Percentiles rank a stretch among this genome's conserved stretches.
These are phyloP conservation scores for Argentina anserina DNA, from an alignment of 306 rosid species.

Conservation along the genomic window DNA sequence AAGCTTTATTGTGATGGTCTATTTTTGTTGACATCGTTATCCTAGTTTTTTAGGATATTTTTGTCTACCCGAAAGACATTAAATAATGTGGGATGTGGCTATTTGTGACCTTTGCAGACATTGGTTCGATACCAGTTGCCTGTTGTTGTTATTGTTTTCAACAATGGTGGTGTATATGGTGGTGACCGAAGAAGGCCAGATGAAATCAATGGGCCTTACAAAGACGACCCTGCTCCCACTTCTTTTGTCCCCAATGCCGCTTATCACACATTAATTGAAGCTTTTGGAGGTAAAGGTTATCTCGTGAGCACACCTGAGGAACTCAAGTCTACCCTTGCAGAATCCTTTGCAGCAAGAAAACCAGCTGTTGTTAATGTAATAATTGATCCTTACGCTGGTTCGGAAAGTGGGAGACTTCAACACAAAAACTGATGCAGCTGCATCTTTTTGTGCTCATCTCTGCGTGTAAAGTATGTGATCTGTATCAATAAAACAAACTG, in stretches of 20 bases:
- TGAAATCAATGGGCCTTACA: constrained; percentile 80
- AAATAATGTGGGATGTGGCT: neutral
- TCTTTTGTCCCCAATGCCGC: constrained; percentile 72
- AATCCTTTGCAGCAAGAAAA: constrained; percentile 66
- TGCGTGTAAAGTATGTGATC: neutral
- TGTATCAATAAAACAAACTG: constrained; percentile 1
- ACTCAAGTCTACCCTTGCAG: constrained; percentile 73
- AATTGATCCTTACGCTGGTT: constrained; percentile 89
- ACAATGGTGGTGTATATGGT: constrained; percentile 84
- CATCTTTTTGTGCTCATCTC: neutral
- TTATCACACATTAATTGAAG: constrained; percentile 83
- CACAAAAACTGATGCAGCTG: constrained; percentile 68
- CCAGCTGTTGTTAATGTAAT: constrained; percentile 75
- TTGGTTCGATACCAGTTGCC: constrained; percentile 92
- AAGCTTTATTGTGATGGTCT: neutral
- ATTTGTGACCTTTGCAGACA: constrained; percentile 49
- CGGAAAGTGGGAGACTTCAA: constrained; percentile 93
- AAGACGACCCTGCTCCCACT: constrained; percentile 93
- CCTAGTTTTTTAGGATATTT: no score
- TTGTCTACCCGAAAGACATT: constrained; percentile 5
- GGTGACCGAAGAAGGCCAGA: constrained; percentile 63
- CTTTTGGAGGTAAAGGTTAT: constrained; percentile 98
- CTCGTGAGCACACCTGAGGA: constrained; percentile 68
- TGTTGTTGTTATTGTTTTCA: constrained; percentile 85
- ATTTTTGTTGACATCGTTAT: neutral